Base-by-base conservation (phyloP, 2,329 filamentous ascomycete genomes). In the Penicillium sclerotiorum region DNA sequence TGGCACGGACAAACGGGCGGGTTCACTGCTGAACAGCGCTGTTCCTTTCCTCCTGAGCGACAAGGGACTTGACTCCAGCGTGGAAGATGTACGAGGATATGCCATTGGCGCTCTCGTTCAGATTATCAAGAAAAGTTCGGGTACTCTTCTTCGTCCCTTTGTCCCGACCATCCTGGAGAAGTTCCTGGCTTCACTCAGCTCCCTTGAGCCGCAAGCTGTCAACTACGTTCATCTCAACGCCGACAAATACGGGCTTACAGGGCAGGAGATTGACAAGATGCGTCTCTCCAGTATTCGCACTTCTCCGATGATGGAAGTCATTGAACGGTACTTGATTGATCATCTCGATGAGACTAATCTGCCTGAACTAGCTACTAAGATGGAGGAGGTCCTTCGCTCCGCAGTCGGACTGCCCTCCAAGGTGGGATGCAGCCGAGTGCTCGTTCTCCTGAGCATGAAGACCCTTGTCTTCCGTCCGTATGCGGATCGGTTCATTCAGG, bases 171-270 rank as follows among this genome's bases (percentile, higher is more conserved):
- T 99, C 50, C 80, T 96, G 7, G 87, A 91, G 51, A 86, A 89
- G 54, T 82, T 96, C 27, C 79, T 99, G 2, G 86, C 85, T 0
- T 79, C 95, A 3, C 77, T 97, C 17, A 96, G 90, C 66, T 90
- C 90, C 0, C 80, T 97, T 44, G 94, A 99, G 69, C 90, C 89
- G 0, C 87, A 96, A 68, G 85, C 85, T 20, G 84, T 97, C 63
- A 96, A 96, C 62, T 97, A 95, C 67, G 80, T 96, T 45, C 94
- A 96, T 70, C 84, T 96, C 54, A 90, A 95, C 61, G 90, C 90
- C 0, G 86, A 84, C 37, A 87, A 88, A 55, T 89, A 91, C 56
- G 91, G 95, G 42, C 80, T 95, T 22, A 95, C 88, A 1, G 86
- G 90, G 39, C 90, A 95, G 58, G 86, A 93, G 63, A 90, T 99